These are phyloP conservation scores for Lactifluus pinguis DNA, from an alignment of 768 basidiomycete species.

Conservation along the genomic window DNA sequence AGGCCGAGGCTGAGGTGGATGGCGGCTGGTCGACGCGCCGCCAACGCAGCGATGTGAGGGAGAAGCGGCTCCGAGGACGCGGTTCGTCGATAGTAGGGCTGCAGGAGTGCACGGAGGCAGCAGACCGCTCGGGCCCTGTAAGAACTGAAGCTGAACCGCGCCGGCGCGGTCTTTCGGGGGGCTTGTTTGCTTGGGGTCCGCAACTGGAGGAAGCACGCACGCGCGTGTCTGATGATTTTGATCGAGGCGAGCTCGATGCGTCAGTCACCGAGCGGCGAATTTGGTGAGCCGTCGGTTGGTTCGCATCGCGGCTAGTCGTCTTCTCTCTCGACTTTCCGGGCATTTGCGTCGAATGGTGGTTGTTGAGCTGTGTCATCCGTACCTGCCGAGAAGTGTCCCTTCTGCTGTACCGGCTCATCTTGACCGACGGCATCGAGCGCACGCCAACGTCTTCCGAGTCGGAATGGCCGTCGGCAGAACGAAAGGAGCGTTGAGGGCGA, in stretches of 20 bases:
- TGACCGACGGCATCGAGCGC: constrained; percentile 10
- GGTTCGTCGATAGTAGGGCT: constrained; percentile 7
- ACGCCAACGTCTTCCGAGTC: constrained; percentile 20
- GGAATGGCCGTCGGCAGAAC: constrained; percentile 17
- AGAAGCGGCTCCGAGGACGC: constrained; percentile 18
- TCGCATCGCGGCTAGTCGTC: neutral
- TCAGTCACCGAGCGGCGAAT: neutral
- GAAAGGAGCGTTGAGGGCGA: constrained; percentile 29
- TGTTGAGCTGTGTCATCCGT: neutral
- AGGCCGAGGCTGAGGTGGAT: neutral
- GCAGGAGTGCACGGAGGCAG: constrained; percentile 11
- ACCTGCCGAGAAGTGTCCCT: neutral
- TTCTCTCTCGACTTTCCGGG: constrained; percentile 2
- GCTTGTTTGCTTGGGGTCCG: neutral
- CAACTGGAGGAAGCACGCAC: neutral
- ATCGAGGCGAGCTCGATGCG: constrained; percentile 10
- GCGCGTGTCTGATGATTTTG: constrained; percentile 16
- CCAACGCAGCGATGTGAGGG: constrained; percentile 16
- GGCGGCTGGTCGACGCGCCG: constrained; percentile 10
- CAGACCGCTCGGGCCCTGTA: neutral
- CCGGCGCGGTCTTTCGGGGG: constrained; percentile 3
- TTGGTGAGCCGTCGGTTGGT: neutral
- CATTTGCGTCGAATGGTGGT: neutral
- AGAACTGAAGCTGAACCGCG: constrained; percentile 16
- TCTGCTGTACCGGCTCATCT: constrained; percentile 5